Evolutionary conservation across 768 basidiomycete genomes (phyloP).

Genomic region (Solioccasus polychromus): DNA sequence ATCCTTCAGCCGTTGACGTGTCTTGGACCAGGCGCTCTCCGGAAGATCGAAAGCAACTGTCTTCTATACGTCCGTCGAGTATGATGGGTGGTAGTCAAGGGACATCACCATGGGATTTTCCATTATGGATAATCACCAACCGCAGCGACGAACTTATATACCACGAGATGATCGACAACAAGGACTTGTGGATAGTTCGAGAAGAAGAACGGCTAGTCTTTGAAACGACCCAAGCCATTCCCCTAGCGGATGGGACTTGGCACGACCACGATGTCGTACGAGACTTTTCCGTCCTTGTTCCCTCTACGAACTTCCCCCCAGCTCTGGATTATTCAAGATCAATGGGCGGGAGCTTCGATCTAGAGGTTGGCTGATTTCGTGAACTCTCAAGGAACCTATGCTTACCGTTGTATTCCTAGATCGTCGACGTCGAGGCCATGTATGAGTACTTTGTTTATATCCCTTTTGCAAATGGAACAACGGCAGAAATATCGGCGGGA

Average conservation of each 20-base stretch:
- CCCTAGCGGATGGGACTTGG: neutral
- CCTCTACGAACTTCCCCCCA: slow-evolving; percentile 22
- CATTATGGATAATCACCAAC: neutral
- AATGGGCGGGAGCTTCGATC: neutral
- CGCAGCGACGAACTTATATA: neutral
- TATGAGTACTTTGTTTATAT: slow-evolving; percentile 11
- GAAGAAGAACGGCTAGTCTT: slow-evolving; percentile 22
- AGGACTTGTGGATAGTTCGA: slow-evolving; percentile 14
- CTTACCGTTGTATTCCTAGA: neutral
- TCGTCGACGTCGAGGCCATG: slow-evolving; percentile 1
- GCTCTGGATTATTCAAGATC: slow-evolving; percentile 1
- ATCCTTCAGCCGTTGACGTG: neutral
- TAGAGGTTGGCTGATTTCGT: neutral
- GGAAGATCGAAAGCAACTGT: neutral
- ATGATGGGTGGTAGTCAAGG: neutral
- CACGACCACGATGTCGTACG: neutral
- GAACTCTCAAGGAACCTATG: too few relatives aligned
- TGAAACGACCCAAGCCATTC: slow-evolving; percentile 8
- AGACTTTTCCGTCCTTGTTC: slow-evolving; percentile 18
- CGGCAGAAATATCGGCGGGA: slow-evolving; percentile 5
- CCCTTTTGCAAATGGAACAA: slow-evolving; percentile 1
- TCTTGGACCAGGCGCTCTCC: neutral
- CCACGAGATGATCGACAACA: slow-evolving; percentile 4
- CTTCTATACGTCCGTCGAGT: neutral
- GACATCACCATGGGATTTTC: neutral